phyloP scores from a whole-genome alignment of 352 stramenopile genomes.

The Pseudoperonospora humuli region DNA sequence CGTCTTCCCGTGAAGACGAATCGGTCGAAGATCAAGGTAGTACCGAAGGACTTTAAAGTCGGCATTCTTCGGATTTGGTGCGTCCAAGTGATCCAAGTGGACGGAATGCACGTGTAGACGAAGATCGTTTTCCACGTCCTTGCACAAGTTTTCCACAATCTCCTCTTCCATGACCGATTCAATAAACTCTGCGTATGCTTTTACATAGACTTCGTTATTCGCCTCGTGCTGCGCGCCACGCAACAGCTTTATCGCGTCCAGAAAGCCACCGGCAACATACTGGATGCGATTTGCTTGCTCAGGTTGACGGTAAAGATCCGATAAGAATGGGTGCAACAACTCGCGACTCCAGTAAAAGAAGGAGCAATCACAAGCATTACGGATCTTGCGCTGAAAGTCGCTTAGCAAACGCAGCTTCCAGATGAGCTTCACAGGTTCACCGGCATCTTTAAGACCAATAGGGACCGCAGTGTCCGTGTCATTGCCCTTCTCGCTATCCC shows the following conservation, averaged over 20 bases:
- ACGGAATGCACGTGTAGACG: slow-evolving; percentile 86
- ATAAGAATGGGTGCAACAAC: slow-evolving; percentile 80
- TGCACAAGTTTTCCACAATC: slow-evolving; percentile 85
- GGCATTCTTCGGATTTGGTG: slow-evolving; percentile 74
- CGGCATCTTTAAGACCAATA: slow-evolving; percentile 50
- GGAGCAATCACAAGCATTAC: slow-evolving; percentile 83
- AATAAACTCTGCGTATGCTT: slow-evolving; percentile 70
- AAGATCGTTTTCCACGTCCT: slow-evolving; percentile 91
- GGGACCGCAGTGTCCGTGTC: slow-evolving; percentile 29
- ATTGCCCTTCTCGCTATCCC: slow-evolving; percentile 28
- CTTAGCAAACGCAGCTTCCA: slow-evolving; percentile 82
- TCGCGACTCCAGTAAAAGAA: slow-evolving; percentile 92
- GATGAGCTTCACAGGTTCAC: slow-evolving; percentile 73
- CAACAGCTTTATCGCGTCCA: slow-evolving; percentile 69
- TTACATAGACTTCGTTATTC: slow-evolving; percentile 61
- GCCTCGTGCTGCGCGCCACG: slow-evolving; percentile 70
- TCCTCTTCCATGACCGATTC: slow-evolving; percentile 81
- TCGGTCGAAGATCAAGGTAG: slow-evolving; percentile 79
- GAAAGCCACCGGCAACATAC: slow-evolving; percentile 73
- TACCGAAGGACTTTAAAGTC: slow-evolving; percentile 81
- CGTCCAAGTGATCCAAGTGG: slow-evolving; percentile 80
- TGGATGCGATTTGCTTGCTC: slow-evolving; percentile 80
- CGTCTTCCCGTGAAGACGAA: slow-evolving; percentile 85
- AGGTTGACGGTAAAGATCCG: slow-evolving; percentile 70
- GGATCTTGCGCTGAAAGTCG: slow-evolving; percentile 85